Evolutionary conservation across 129 eudicot species (phyloP).

Genomic region (Flaveria sonorensis): DNA sequence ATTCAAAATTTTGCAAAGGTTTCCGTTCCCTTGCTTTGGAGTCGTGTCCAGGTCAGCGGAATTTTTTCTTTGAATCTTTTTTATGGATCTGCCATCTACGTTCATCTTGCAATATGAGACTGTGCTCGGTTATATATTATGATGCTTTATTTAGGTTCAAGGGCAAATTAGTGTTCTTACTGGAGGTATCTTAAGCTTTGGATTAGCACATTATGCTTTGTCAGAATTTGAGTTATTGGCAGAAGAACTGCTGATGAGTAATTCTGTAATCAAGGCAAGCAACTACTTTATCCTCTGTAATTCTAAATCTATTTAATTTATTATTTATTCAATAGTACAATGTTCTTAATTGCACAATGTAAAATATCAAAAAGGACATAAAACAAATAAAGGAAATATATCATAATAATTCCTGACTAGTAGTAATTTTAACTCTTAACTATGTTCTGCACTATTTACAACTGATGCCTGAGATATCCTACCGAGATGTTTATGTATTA

Average conservation of each 20-base stretch:
- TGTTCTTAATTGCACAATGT: neutral
- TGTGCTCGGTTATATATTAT: slow-evolving; percentile 8
- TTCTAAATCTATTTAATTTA: neutral
- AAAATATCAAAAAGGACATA: neutral
- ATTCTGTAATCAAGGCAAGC: slow-evolving; percentile 75
- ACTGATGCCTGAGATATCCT: slow-evolving; percentile 9
- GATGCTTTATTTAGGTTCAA: slow-evolving; percentile 65
- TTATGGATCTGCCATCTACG: neutral
- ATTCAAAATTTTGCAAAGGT: slow-evolving; percentile 74
- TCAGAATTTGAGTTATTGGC: slow-evolving; percentile 95
- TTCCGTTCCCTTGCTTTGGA: slow-evolving; percentile 97
- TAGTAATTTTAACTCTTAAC: neutral
- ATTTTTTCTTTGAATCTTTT: neutral
- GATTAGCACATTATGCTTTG: slow-evolving; percentile 83
- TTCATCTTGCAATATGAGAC: slow-evolving; percentile 10
- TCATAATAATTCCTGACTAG: neutral
- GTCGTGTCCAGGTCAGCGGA: slow-evolving; percentile 91
- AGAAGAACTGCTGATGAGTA: slow-evolving; percentile 97
- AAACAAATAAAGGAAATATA: slow-evolving; percentile 12
- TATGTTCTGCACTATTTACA: slow-evolving; percentile 2
- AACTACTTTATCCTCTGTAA: slow-evolving; percentile 8
- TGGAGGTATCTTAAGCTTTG: slow-evolving; percentile 91
- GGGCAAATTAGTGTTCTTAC: slow-evolving; percentile 81
- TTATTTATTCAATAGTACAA: neutral
- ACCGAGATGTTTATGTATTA: neutral